phyloP scores from a whole-genome alignment of 768 basidiomycete species.

The Tylopilus felleus region DNA sequence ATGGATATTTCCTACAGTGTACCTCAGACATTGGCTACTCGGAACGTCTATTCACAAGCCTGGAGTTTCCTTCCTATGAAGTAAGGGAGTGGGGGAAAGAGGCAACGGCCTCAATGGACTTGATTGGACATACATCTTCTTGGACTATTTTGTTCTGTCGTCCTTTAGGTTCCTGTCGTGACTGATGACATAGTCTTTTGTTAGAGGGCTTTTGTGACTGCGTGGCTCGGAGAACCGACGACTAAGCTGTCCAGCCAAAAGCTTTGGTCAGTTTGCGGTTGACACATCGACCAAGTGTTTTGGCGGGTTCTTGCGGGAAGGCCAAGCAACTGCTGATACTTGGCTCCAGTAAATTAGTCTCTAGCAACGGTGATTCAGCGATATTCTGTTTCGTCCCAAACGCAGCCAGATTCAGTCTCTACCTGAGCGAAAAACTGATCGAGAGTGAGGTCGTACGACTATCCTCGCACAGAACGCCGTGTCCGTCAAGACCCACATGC shows the following conservation, averaged over 20 bases:
- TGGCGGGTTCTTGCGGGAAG: slow-evolving; percentile 2
- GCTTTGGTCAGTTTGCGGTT: slow-evolving; percentile 2
- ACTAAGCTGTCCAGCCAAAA: slow-evolving; percentile 3
- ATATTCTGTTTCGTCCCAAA: no score
- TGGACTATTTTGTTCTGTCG: neutral
- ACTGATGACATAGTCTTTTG: neutral
- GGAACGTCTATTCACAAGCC: neutral
- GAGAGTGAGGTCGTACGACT: no score
- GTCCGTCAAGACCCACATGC: no score
- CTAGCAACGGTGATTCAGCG: no score
- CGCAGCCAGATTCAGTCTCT: no score
- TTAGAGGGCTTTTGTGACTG: slow-evolving; percentile 6
- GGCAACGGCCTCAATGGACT: neutral
- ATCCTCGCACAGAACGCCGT: no score
- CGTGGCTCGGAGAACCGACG: neutral
- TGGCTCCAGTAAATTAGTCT: no score
- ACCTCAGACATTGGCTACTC: neutral
- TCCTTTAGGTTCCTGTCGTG: neutral
- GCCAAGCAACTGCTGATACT: no score
- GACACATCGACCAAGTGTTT: neutral
- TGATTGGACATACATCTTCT: neutral
- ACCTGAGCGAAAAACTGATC: no score
- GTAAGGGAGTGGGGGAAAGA: neutral
- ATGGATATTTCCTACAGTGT: neutral
- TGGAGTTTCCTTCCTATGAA: neutral